Base-by-base conservation (phyloP, 371 early-diverging fungal genomes). In the Mucor circinelloides region DNA sequence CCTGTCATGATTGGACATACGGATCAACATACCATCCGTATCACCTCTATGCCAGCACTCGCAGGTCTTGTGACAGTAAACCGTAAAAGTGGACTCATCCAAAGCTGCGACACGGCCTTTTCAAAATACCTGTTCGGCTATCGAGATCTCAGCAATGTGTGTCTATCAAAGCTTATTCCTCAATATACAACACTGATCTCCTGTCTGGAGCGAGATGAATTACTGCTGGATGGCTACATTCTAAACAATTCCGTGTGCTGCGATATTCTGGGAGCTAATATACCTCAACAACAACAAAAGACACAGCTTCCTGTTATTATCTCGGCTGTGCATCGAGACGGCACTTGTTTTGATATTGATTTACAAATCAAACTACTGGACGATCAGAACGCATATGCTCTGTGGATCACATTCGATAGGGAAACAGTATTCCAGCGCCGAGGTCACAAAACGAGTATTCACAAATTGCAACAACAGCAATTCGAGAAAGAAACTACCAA, bases 321-420 rank as follows among this genome's bases (percentile, higher is more conserved):
- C 8, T 48, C 34, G 8, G 90, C 86, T 4, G 58, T 86, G 21
- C 92, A 91, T 67, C 77, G 90, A 17, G 92, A 91, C 60, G 88
- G 87, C 8, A 84, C 86, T 0, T 76, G 70, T 0, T 77, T 91
- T 58, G 84, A 84, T 42, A 79, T 91, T 17, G 86, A 89, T 36
- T 75, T 90, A 27, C 89, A 90, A 55, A 80, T 90, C 21, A 82
- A 89, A 40, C 73, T 89, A 2, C 76, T 83, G 34, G 79, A 61
- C 21, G 23, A 48, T 6, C 44, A 6, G 7, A 27, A 46, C 6
- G 57, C 31, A 25, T 85, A 76, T 65, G 88, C 87, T 9, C 69
- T 89, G 19, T 89, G 90, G 90, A 85, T 90, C 36, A 83, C 89
- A 1, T 90, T 82, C 71, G 87, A 89, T 64, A 86, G 89, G 23